A percentile compares a stretch with the other conserved stretches of the same genome.
These are phyloP conservation scores for Hibiscus tridactylites DNA, from an alignment of 345 rosid species.

Conservation along the genomic window DNA sequence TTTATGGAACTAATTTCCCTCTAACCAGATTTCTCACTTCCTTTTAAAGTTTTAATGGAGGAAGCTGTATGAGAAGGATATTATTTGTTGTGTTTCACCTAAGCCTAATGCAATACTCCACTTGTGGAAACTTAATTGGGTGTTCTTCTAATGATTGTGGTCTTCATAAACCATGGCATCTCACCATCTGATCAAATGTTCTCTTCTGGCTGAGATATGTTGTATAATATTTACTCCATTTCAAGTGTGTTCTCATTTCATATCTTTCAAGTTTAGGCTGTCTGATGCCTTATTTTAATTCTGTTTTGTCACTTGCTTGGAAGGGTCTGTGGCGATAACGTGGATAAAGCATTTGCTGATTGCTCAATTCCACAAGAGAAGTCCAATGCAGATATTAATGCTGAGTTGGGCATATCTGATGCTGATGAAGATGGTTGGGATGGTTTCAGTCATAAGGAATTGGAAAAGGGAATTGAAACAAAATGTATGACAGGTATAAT, in stretches of 20 bases:
- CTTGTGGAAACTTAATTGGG: neutral
- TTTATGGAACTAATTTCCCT: neutral
- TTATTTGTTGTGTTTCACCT: neutral
- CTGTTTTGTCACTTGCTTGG: neutral
- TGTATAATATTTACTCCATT: neutral
- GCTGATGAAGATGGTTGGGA: conserved; percentile 75
- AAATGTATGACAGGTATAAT: conserved; percentile 42
- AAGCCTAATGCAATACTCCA: neutral
- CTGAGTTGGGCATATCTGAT: conserved; percentile 84
- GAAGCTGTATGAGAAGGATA: neutral
- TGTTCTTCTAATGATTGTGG: neutral
- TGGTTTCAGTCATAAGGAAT: conserved; percentile 38
- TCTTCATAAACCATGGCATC: neutral
- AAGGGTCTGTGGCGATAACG: conserved; percentile 85
- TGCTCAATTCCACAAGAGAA: conserved; percentile 87
- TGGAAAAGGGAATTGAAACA: conserved; percentile 43
- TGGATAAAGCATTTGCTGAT: conserved; percentile 56
- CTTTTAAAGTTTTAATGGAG: neutral
- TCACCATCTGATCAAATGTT: neutral
- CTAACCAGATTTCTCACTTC: neutral
- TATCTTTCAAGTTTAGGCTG: neutral
- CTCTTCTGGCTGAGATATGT: neutral
- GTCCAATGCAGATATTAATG: conserved; percentile 86
- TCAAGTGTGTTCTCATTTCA: neutral
- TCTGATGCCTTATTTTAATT: neutral